Conservation (phyloP, 257 asterid species). For the Solanum neorickii region DNA sequence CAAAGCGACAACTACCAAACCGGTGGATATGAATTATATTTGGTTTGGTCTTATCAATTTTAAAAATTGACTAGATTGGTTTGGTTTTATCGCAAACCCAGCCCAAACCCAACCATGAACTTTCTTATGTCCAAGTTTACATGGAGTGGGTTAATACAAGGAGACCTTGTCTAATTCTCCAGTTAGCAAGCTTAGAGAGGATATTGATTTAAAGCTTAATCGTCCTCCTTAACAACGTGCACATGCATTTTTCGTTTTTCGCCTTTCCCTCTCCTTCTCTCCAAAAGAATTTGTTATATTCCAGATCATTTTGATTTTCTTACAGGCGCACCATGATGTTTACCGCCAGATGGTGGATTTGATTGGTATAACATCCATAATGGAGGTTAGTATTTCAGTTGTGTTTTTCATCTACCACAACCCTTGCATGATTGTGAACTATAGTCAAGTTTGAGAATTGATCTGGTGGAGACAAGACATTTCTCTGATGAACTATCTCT, state of each 20-base stretch:
- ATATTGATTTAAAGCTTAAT: background rate
- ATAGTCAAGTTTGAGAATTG: background rate
- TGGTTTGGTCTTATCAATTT: background rate
- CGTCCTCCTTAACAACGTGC: background rate
- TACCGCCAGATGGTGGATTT: slow-evolving; percentile 84
- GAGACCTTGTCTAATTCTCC: background rate
- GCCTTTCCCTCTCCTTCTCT: background rate
- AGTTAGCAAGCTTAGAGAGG: background rate
- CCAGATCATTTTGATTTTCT: background rate
- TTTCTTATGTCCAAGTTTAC: background rate
- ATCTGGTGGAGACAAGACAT: background rate
- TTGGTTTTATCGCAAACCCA: background rate
- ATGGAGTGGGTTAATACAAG: background rate
- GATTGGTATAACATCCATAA: slow-evolving; percentile 93
- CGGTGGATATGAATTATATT: background rate
- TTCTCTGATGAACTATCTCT: background rate
- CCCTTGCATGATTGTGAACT: background rate
- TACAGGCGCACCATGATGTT: slow-evolving; percentile 82
- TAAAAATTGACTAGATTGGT: background rate
- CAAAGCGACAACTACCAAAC: background rate
- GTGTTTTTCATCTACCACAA: background rate
- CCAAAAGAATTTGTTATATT: background rate
- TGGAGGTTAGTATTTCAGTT: slow-evolving; percentile 58
- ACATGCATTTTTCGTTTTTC: background rate
- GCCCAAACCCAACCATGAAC: background rate